Evolutionary conservation across 345 rosid genomes (phyloP).

Genomic region (Erodium maritimum): DNA sequence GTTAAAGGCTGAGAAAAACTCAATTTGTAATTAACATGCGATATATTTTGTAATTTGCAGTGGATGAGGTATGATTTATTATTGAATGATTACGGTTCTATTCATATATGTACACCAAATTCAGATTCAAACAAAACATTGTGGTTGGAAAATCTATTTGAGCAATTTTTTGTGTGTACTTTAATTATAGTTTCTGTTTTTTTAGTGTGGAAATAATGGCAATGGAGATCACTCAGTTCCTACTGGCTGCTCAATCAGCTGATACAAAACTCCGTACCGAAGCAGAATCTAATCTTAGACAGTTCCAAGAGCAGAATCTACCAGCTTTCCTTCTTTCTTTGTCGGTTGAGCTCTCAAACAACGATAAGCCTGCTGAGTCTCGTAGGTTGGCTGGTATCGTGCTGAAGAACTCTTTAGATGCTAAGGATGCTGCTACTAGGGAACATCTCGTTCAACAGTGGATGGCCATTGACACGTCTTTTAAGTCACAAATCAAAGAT

Average conservation of each 20-base stretch:
- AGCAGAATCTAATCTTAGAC: constrained; percentile 62
- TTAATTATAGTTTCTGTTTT: constrained; percentile 1
- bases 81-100: no score
- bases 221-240: constrained; percentile 73
- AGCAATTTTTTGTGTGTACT: not conserved
- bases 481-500: constrained; percentile 79
- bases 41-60: no score
- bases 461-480: constrained; percentile 43
- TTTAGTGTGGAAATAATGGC: constrained; percentile 45
- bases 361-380: constrained; percentile 65
- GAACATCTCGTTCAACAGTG: constrained; percentile 66
- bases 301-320: constrained; percentile 75
- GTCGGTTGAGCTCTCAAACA: constrained; percentile 71
- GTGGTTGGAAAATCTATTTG: not conserved
- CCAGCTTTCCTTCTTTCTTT: constrained; percentile 59
- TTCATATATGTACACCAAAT: no score
- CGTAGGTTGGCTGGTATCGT: constrained; percentile 86
- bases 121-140: no score
- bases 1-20: no score
- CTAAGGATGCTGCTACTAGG: constrained; percentile 59
- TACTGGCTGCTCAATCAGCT: constrained; percentile 71
- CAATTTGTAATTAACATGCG: no score
- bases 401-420: constrained; percentile 86
- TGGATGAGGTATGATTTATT: no score
- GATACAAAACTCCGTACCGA: constrained; percentile 65